phyloP scores from a whole-genome alignment of 2,329 filamentous ascomycete genomes.

The Microsporum audouinii region DNA sequence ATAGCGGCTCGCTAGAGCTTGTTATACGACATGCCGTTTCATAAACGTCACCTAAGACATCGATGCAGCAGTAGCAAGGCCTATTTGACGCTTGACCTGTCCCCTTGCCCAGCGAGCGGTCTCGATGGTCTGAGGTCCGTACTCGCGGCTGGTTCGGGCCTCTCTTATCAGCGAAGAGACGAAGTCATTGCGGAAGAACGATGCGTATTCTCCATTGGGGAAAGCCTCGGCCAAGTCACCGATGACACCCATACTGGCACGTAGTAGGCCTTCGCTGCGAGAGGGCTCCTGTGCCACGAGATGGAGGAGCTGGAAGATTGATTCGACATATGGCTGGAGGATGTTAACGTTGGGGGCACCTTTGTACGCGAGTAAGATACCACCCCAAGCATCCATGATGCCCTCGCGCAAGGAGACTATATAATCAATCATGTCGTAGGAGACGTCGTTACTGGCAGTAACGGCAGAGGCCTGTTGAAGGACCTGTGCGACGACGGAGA shows the following conservation, averaged over 20 bases:
- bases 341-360: slow-evolving; percentile 48
- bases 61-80: slow-evolving; percentile 27
- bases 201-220: slow-evolving; percentile 73
- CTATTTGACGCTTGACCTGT: slow-evolving; percentile 79
- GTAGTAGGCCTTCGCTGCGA: slow-evolving; percentile 81
- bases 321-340: slow-evolving; percentile 65
- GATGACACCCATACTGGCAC: slow-evolving; percentile 94
- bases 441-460: slow-evolving; percentile 63
- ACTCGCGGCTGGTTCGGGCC: slow-evolving; percentile 80
- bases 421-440: slow-evolving; percentile 95
- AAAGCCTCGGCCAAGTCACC: slow-evolving; percentile 92
- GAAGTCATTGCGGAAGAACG: slow-evolving; percentile 85
- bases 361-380: slow-evolving; percentile 92
- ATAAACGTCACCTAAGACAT: slow-evolving; percentile 25
- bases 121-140: slow-evolving; percentile 71
- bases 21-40: not conserved
- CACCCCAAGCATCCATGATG: slow-evolving; percentile 98
- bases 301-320: slow-evolving; percentile 78
- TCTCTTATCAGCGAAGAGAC: slow-evolving; percentile 82
- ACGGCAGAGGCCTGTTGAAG: slow-evolving; percentile 85
- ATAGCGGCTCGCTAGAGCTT: not conserved
- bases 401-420: slow-evolving; percentile 88
- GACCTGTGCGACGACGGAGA: slow-evolving; percentile 84
- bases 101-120: slow-evolving; percentile 96
- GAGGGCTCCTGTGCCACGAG: slow-evolving; percentile 70